These are phyloP conservation scores for Xylaria multiplex DNA, from an alignment of 2,329 filamentous ascomycete species.

Conservation along the genomic window DNA sequence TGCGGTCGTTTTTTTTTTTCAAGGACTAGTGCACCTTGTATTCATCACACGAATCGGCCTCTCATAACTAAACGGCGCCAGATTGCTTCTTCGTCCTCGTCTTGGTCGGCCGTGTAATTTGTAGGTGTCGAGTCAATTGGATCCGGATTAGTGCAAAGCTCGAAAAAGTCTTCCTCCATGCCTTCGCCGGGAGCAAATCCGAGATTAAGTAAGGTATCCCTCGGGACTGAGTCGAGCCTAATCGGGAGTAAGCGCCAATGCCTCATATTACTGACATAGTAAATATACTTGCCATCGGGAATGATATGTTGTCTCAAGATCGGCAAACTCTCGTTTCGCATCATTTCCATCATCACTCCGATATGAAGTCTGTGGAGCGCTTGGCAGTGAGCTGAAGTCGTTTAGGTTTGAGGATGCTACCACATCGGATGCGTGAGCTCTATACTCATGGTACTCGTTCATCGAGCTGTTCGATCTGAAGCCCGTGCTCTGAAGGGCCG, in stretches of 20 bases:
- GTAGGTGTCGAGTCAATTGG: slow-evolving; percentile 45
- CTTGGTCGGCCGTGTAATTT: slow-evolving; percentile 42
- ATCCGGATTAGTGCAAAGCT: slow-evolving; percentile 50
- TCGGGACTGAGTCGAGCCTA: slow-evolving; percentile 49
- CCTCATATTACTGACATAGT: background rate
- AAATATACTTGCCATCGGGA: slow-evolving; percentile 46
- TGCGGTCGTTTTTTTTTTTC: background rate
- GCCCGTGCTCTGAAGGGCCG: slow-evolving; percentile 33
- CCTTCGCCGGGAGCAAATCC: slow-evolving; percentile 49
- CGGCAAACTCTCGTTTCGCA: slow-evolving; percentile 25
- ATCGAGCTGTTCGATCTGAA: slow-evolving; percentile 41
- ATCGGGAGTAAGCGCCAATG: slow-evolving; percentile 26
- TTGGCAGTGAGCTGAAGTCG: slow-evolving; percentile 27
- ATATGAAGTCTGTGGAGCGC: slow-evolving; percentile 34
- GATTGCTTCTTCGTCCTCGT: slow-evolving; percentile 50
- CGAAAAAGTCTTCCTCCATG: slow-evolving; percentile 49
- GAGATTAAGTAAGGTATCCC: slow-evolving; percentile 49
- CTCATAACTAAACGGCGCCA: slow-evolving; percentile 51
- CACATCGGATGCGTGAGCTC: slow-evolving; percentile 30
- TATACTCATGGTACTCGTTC: slow-evolving; percentile 37
- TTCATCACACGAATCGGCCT: slow-evolving; percentile 46
- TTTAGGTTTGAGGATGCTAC: slow-evolving; percentile 35
- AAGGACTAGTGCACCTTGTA: background rate
- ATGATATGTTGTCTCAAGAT: slow-evolving; percentile 41
- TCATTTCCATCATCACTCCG: slow-evolving; percentile 28